phyloP scores from a whole-genome alignment of 1,139 yeast genomes.

The Candida dubliniensis region DNA sequence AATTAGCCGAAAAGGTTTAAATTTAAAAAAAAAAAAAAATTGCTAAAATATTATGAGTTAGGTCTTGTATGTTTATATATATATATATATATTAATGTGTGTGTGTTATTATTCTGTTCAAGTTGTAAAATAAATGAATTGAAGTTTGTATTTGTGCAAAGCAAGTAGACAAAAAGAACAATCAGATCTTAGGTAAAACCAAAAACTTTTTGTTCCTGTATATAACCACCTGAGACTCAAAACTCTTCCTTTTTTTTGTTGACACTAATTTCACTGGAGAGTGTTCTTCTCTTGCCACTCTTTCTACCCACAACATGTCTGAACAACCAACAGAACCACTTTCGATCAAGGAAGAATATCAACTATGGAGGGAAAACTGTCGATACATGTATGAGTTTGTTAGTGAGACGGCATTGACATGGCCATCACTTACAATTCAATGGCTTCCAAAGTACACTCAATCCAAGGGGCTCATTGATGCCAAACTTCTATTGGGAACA shows the following conservation, averaged over 20 bases:
- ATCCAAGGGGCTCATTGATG: constrained; percentile 38
- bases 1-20: constrained; percentile 61
- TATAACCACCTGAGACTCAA: too few species aligned
- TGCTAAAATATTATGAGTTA: not conserved
- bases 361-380: constrained; percentile 77
- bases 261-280: too few species aligned
- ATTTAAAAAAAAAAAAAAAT: not conserved
- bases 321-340: constrained; percentile 6
- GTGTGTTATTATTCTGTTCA: not conserved
- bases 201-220: too few species aligned
- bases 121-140: not conserved
- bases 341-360: constrained; percentile 65
- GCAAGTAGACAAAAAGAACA: not conserved
- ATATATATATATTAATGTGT: not conserved
- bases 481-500: constrained; percentile 70
- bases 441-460: constrained; percentile 58
- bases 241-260: not conserved
- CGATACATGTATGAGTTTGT: constrained; percentile 80
- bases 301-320: constrained; percentile 1
- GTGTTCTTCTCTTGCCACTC: too few species aligned
- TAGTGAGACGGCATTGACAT: constrained; percentile 71
- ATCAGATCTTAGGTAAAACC: not conserved
- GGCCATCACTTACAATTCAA: constrained; percentile 81
- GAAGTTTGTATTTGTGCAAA: not conserved
- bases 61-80: not conserved